phyloP scores from a whole-genome alignment of 495 filamentous ascomycete genomes.

The Talaromyces wortmannii region DNA sequence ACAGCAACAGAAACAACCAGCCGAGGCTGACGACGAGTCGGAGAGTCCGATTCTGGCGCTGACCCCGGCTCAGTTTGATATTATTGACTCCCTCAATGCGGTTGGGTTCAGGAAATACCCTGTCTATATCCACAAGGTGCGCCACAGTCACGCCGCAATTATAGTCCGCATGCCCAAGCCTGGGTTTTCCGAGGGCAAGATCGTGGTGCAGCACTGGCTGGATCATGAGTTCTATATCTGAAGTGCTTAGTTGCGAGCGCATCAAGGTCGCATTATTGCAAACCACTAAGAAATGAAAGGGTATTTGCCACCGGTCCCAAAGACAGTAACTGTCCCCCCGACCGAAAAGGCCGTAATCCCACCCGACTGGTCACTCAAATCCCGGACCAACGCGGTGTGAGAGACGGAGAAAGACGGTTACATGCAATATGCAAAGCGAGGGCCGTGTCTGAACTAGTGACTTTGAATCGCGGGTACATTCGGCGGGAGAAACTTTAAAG shows the following conservation, averaged over 20 bases:
- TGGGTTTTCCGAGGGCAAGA: conserved; percentile 64
- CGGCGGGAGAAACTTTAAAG: neutral
- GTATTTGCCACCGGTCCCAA: too few relatives aligned
- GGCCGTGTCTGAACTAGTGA: neutral
- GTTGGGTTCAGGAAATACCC: conserved; percentile 76
- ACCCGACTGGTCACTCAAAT: neutral
- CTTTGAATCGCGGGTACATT: neutral
- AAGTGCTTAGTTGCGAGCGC: too few relatives aligned
- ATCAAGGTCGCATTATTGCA: too few relatives aligned
- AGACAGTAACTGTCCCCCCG: too few relatives aligned
- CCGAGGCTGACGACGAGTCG: conserved; percentile 1
- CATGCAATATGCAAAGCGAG: neutral
- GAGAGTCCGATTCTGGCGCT: conserved; percentile 67
- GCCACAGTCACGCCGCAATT: conserved; percentile 85
- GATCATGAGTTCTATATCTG: conserved; percentile 63
- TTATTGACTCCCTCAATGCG: conserved; percentile 69
- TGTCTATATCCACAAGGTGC: conserved; percentile 75
- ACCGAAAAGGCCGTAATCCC: neutral
- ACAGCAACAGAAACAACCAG: neutral
- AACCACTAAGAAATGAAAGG: too few relatives aligned
- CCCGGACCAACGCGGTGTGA: neutral
- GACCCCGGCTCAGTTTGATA: conserved; percentile 70
- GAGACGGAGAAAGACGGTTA: neutral
- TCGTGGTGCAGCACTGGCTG: conserved; percentile 79
- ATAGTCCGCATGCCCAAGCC: conserved; percentile 62